Percentiles rank a stretch among this genome's conserved stretches.
Conservation (phyloP, 2,329 filamentous ascomycete genomes). For the Leptographium radiaticola region DNA sequence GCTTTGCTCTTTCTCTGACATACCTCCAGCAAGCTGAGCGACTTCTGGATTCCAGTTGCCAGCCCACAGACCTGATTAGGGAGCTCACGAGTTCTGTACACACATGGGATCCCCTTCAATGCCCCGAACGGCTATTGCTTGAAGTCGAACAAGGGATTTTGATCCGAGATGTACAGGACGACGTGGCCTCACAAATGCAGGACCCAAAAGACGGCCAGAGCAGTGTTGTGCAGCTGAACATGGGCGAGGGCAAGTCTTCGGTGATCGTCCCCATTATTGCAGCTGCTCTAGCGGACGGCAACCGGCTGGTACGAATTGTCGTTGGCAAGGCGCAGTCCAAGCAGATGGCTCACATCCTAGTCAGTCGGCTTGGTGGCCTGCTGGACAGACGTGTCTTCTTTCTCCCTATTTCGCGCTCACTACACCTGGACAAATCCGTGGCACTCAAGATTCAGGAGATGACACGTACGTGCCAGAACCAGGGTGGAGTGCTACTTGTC, state of each 20-base stretch:
- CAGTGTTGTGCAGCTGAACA: slow-evolving; percentile 52
- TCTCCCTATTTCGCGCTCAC: slow-evolving; percentile 43
- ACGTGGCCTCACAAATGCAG: slow-evolving; percentile 46
- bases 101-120: slow-evolving; percentile 33
- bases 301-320: slow-evolving; percentile 40
- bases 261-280: slow-evolving; percentile 56
- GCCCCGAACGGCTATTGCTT: slow-evolving; percentile 49
- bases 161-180: slow-evolving; percentile 45
- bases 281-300: slow-evolving; percentile 34
- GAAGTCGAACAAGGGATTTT: slow-evolving; percentile 51
- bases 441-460: slow-evolving; percentile 23
- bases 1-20: neutral
- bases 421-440: slow-evolving; percentile 20
- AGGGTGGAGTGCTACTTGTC: slow-evolving; percentile 42
- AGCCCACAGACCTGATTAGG: neutral
- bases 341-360: slow-evolving; percentile 47
- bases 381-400: slow-evolving; percentile 39
- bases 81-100: neutral
- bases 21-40: neutral
- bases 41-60: neutral
- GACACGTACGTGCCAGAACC: slow-evolving; percentile 29
- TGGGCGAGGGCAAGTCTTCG: slow-evolving; percentile 59
- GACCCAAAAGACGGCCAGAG: slow-evolving; percentile 26
- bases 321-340: slow-evolving; percentile 47
- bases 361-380: slow-evolving; percentile 41